These are phyloP conservation scores for Neckera pumila DNA, from an alignment of 225 moss, liverwort and hornwort genomes.

Conservation along the genomic window DNA sequence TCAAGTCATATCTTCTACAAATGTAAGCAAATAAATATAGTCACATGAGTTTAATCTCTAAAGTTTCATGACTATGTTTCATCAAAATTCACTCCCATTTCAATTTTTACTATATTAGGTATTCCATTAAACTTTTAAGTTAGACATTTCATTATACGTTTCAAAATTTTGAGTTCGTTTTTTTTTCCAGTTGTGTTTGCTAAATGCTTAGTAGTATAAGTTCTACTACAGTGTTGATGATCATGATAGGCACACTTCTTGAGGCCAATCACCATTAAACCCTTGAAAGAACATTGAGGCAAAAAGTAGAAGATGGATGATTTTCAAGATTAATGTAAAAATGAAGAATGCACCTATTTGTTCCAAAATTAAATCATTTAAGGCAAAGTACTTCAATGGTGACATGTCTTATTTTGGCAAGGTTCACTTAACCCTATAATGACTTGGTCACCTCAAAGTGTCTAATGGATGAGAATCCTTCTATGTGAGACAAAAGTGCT, in stretches of 20 bases:
- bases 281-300: rapidly evolving
- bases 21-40: neutral
- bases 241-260: too few relatives aligned
- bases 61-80: neutral
- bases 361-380: neutral
- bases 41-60: neutral
- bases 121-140: too few relatives aligned
- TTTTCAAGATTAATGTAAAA: neutral
- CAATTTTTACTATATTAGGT: too few relatives aligned
- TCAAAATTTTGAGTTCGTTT: too few relatives aligned
- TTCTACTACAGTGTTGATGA: too few relatives aligned
- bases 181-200: too few relatives aligned
- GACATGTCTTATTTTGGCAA: rapidly evolving
- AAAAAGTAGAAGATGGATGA: rapidly evolving
- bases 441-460: too few relatives aligned
- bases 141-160: too few relatives aligned
- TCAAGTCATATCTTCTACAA: neutral
- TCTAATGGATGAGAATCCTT: too few relatives aligned
- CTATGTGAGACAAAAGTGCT: too few relatives aligned
- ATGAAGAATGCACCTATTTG: neutral
- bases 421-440: neutral
- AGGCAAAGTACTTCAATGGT: neutral
- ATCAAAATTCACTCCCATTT: too few relatives aligned
- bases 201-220: too few relatives aligned
- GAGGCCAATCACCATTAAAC: neutral